Conservation (phyloP, 805 yeast species). For the Schwanniomyces polymorphus region DNA sequence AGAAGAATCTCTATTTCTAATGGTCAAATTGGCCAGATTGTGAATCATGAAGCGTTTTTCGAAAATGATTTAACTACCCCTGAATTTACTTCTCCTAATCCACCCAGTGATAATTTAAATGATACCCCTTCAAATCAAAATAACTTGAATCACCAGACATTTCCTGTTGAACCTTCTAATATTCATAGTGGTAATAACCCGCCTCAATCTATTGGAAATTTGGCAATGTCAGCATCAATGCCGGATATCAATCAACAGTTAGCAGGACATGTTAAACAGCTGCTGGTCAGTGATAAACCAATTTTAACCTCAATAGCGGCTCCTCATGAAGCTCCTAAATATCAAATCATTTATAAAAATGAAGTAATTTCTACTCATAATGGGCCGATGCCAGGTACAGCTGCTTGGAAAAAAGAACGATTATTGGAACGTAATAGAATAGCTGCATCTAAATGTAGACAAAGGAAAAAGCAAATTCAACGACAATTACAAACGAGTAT, state of each 20-base stretch:
- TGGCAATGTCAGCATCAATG: not conserved
- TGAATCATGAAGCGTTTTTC: slow-evolving; percentile 35
- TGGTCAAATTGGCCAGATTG: slow-evolving; percentile 81
- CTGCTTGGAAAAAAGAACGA: slow-evolving; percentile 68
- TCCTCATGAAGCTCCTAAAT: slow-evolving; percentile 50
- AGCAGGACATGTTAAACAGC: not conserved
- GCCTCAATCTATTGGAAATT: not conserved
- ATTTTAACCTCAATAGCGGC: slow-evolving; percentile 19
- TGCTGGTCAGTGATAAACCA: not conserved
- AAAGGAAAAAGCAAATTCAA: slow-evolving; percentile 68
- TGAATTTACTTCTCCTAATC: not conserved
- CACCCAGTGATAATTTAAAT: not conserved
- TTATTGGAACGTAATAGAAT: slow-evolving; percentile 60
- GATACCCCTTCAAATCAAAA: not conserved
- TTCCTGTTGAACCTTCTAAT: not conserved
- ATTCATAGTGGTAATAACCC: not conserved
- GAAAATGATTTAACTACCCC: not conserved
- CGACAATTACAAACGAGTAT: slow-evolving; percentile 63
- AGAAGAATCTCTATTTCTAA: slow-evolving; percentile 79
- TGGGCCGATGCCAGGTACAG: slow-evolving; percentile 62
- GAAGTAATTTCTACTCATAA: slow-evolving; percentile 55
- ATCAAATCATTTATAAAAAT: slow-evolving; percentile 52
- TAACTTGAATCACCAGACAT: not conserved
- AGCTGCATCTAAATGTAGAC: slow-evolving; percentile 72
- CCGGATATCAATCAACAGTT: not conserved